Evolutionary conservation across 495 filamentous ascomycete species (phyloP), one percentile per base, ranked within the genome.

Genomic region (Penicillium coprophilum): DNA sequence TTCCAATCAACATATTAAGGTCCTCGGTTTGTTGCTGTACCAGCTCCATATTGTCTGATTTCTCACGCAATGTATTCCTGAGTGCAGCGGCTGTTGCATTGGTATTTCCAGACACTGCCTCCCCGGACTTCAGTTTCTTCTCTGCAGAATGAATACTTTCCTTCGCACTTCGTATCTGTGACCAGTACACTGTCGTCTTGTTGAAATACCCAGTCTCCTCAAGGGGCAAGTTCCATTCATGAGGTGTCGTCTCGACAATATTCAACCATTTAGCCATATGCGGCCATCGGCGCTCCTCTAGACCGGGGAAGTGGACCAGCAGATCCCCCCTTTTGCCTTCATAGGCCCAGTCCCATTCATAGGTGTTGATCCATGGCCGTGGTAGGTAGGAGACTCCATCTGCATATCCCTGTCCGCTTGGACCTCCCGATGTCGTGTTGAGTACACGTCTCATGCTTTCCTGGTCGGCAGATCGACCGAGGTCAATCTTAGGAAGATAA

Each of bases 281-380:
- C 15, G 50, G 38, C 50, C 50, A 52, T 20, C 50, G 50, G 8
- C 15, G 36, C 15, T 52, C 50, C 24, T 31, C 50, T 10, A 52
- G 53, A 43, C 67, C 70, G 0, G 72, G 70, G 54, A 77, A 76
- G 49, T 73, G 71, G 1, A 75, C 67, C 10, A 77, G 69, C 47
- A 74, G 52, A 47, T 71, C 56, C 1, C 71, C 74, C 12, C 24
- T 53, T 36, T 57, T 55, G n/a, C 72, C 71, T 50, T 71, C 66
- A 53, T 64, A 72, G 38, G 63, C 68, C 27, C 62, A 52, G 9
- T 50, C 40, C 55, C 56, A 63, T 39, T 71, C 60, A 43, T 66
- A 71, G 2, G 69, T 56, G 54, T 79, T 77, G 58, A 69, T 76
- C 76, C 76, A 79, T 5, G 61, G 55, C 1, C 65, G 67, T 43